Evolutionary conservation across 495 filamentous ascomycete species (phyloP).

Genomic region (Talaromyces nanjingensis): DNA sequence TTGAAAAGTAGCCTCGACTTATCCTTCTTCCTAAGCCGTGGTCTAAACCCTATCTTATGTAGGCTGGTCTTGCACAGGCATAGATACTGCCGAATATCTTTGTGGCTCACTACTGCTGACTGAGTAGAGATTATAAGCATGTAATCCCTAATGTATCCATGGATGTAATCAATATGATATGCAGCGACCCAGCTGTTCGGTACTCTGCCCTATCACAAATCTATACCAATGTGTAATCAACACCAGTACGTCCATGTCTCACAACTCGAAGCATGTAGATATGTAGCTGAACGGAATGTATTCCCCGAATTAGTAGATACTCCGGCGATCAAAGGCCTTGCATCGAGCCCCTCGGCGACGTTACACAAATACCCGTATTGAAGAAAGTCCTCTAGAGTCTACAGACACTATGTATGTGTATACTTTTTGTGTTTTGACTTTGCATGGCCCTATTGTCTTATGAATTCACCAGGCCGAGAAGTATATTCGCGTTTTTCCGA

Average conservation of each 20-base stretch:
- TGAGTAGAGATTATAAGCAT: not conserved
- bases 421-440: not conserved
- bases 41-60: too few species aligned
- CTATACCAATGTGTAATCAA: not conserved
- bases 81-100: too few species aligned
- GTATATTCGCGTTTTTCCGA: not conserved
- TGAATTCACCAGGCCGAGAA: not conserved
- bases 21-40: too few species aligned
- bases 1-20: too few species aligned
- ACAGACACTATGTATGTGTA: not conserved
- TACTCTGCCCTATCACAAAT: not conserved
- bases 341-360: not conserved
- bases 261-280: not conserved
- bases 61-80: too few species aligned
- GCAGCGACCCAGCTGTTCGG: not conserved
- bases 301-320: not conserved
- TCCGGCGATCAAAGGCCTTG: not conserved
- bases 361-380: not conserved
- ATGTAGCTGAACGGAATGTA: not conserved
- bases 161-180: not conserved
- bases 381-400: not conserved
- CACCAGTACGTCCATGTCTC: not conserved
- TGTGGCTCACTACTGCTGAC: too few species aligned
- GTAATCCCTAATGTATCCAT: not conserved
- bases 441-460: not conserved